Conservation (phyloP, 208 protist species). For the Trichomonas vaginalis region DNA sequence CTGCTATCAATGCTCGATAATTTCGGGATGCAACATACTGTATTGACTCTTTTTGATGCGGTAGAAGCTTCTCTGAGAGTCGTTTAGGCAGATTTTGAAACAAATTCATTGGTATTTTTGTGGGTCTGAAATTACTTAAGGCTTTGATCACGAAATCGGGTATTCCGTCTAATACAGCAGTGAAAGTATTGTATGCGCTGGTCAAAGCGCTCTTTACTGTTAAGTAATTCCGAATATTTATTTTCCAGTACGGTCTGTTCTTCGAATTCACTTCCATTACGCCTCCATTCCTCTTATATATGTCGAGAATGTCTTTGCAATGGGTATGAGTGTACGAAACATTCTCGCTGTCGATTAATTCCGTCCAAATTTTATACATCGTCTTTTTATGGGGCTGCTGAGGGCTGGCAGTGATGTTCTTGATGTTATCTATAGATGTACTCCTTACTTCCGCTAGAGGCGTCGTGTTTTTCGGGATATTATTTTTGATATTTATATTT, state of each 20-base stretch:
- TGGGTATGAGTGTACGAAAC: background rate
- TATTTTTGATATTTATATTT: too few relatives aligned
- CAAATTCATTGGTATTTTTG: background rate
- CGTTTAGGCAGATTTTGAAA: background rate
- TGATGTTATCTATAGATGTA: too few relatives aligned
- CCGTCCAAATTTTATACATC: background rate
- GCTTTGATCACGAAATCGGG: background rate
- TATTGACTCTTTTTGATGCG: background rate
- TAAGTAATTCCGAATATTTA: background rate
- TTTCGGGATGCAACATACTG: background rate
- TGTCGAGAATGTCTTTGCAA: background rate
- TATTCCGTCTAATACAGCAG: background rate
- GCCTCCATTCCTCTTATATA: background rate
- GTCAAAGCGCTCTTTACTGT: background rate
- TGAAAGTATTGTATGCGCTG: background rate
- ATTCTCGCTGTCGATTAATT: background rate
- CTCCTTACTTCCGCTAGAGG: too few relatives aligned
- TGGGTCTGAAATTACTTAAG: background rate
- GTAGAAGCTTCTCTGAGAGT: background rate
- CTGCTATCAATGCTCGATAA: slow-evolving; percentile 27
- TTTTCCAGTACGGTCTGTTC: background rate
- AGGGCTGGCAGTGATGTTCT: too few relatives aligned
- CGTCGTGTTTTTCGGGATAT: too few relatives aligned
- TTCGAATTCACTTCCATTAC: background rate
- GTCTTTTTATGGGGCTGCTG: too few relatives aligned